Conservation (phyloP, 2,329 filamentous ascomycete species). For the Hymenoscyphus infarciens region DNA sequence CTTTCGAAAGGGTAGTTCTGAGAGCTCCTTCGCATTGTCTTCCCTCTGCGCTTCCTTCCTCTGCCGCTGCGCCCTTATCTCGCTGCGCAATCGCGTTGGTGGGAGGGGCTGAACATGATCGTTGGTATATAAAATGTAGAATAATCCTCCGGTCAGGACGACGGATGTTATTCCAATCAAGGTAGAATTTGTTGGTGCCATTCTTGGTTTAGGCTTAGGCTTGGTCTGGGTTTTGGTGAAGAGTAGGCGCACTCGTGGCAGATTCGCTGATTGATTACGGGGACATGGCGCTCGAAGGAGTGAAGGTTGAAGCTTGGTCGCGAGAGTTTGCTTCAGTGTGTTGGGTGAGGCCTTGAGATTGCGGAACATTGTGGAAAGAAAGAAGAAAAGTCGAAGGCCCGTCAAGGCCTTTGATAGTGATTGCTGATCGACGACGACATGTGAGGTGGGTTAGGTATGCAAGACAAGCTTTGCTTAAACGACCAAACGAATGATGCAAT, state of each 20-base stretch:
- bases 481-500: not conserved
- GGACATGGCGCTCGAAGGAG: not conserved
- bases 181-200: slow-evolving; percentile 20
- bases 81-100: slow-evolving; percentile 28
- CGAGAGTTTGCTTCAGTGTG: not conserved
- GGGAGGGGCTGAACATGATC: slow-evolving; percentile 34
- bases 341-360: not conserved
- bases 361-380: not conserved
- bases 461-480: not conserved
- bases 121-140: slow-evolving; percentile 34
- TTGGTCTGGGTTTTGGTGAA: slow-evolving; percentile 12
- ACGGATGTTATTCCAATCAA: slow-evolving; percentile 28
- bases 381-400: not conserved
- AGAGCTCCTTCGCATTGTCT: slow-evolving; percentile 28
- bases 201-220: slow-evolving; percentile 22
- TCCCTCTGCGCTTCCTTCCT: slow-evolving; percentile 24
- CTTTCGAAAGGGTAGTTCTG: slow-evolving; percentile 28
- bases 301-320: not conserved
- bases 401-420: not conserved
- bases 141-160: slow-evolving; percentile 25
- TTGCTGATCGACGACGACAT: not conserved
- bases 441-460: not conserved
- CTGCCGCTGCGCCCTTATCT: slow-evolving; percentile 24
- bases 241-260: not conserved
- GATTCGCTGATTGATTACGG: not conserved